Base-by-base conservation (phyloP, 495 filamentous ascomycete species). In the Chaetomidium leptoderma region DNA sequence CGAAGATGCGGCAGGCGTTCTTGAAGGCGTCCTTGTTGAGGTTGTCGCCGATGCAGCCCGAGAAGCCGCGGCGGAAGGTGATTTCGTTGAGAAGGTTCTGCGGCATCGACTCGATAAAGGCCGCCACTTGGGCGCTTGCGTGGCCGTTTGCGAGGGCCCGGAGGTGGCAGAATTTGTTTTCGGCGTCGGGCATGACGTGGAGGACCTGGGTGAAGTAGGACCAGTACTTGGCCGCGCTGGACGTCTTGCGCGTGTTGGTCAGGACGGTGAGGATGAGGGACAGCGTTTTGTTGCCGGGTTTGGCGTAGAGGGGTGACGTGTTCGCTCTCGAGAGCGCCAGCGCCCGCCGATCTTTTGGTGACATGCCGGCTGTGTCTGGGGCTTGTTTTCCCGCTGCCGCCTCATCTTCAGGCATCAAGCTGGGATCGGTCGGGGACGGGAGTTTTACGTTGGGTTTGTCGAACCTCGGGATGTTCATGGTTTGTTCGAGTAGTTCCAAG, bases 61-160 rank as follows among this genome's bases (percentile, higher is more conserved):
- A 76, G 66, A 96, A 79, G 29, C 85, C 90, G 36, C 90, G 81
- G 47, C 83, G 82, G 72, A 92, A 89, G 17, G 81, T 82, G 45
- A 81, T 80, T 5, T 69, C 60, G 17, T 68, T 70, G 19, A 79
- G 53, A 27, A 74, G 35, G 6, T 70, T 61, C 3, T 56, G 48
- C 7, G 78, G 75, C 68, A 83, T 77, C 0, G 79, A 66, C 7
- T 70, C 66, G n/a, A 95, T 59, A 5, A 85, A 57, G 1, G 76
- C 68, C 37, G 83, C 75, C 0, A 81, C 71, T 47, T 77, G 69
- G 5, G 67, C 74, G 61, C 83, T 86, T 42, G 83, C 77, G 42
- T 86, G 85, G 40, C 78, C 81, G 14, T 76, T 48, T 11, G 83
- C 81, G n/a, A 95, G 76, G 26, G 88, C 72, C 39, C 83, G 81